Evolutionary conservation across 768 basidiomycete genomes (phyloP), one percentile per base, ranked within the genome.

Genomic region (Dacryopinax primogenitus): DNA sequence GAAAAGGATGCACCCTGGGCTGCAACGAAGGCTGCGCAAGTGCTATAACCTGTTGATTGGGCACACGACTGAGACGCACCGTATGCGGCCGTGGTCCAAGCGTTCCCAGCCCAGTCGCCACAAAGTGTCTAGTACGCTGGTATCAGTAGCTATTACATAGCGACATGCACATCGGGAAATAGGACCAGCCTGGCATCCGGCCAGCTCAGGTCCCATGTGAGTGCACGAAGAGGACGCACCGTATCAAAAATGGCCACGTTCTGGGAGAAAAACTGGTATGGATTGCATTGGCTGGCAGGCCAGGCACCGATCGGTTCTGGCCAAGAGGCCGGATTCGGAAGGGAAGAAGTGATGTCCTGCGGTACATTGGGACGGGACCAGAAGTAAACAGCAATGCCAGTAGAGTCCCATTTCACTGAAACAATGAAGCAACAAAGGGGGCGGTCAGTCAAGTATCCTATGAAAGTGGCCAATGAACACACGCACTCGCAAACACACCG

Each of bases 31-130:
- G 84, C 83, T 62, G 84, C 80, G 69, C 93, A 97, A 3, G 87
- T 88, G 26, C 86, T 77, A 74, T 84, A 85, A 41, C 91, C 92
- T 12, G 93, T 97, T 69, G 82, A 80, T 69, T 84, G 78, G 16
- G 90, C 89, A 71, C 93, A 97, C 74, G 88, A 91, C 73, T 88
- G 83, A 16, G 83, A 84, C 76, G 94, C 92, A 63, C 92, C 92
- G n/a, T 75, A 75, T 63, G 89, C 89, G 63, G 86, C 81, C 32
- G 90, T 90, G 62, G 86, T 75, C 93, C 93, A 97, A 18, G 41
- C 41, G 41, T 18, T 18, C 47, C 85, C 84, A 12, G 92, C 92
- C 93, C 92, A 97, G 68, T 94, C 89, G 66, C 92, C 92, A 70
- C 90, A 23, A 21, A 58, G n/a, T 30, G 65, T 70, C 63, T 69